phyloP scores from a whole-genome alignment of 768 basidiomycete species.

The Hygrophoropsis aurantiaca region DNA sequence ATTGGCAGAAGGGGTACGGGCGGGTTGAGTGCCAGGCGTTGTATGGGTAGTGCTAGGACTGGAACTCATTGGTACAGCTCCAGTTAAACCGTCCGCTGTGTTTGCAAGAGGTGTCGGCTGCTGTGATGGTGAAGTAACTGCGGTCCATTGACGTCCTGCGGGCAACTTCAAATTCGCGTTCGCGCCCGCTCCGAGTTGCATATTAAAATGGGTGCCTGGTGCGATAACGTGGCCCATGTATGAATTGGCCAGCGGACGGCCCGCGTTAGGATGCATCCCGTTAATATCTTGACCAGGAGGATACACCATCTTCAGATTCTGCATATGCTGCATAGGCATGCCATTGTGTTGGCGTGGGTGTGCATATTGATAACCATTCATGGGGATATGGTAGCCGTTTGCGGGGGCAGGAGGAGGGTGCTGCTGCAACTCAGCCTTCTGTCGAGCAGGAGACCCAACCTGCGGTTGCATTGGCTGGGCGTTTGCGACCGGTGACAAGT shows the following conservation, averaged over 20 bases:
- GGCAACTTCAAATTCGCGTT: conserved; percentile 38
- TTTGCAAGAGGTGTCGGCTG: conserved; percentile 20
- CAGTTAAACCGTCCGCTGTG: conserved; percentile 29
- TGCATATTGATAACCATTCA: conserved; percentile 38
- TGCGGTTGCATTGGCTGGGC: conserved; percentile 22
- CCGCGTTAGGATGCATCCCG: conserved; percentile 32
- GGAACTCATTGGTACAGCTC: conserved; percentile 23
- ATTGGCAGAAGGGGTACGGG: conserved; percentile 56
- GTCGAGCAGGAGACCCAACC: conserved; percentile 40
- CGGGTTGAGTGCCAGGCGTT: conserved; percentile 36
- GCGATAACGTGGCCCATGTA: conserved; percentile 30
- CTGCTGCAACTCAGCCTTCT: conserved; percentile 50
- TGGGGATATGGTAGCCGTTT: conserved; percentile 50
- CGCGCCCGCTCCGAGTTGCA: conserved; percentile 21
- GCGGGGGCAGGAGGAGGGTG: conserved; percentile 35
- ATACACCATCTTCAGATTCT: conserved; percentile 52
- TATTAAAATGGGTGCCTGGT: conserved; percentile 28
- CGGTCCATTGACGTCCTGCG: conserved; percentile 39
- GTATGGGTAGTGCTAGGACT: conserved; percentile 46
- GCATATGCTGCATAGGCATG: conserved; percentile 58
- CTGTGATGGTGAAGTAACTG: conserved; percentile 22
- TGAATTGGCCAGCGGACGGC: conserved; percentile 35
- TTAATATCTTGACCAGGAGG: conserved; percentile 40
- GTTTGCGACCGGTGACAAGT: conserved; percentile 13
- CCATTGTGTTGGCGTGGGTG: conserved; percentile 36